Percentiles rank a stretch among this genome's conserved stretches.
Conservation (phyloP, 2,329 filamentous ascomycete genomes). For the Aspergillus alliaceus region DNA sequence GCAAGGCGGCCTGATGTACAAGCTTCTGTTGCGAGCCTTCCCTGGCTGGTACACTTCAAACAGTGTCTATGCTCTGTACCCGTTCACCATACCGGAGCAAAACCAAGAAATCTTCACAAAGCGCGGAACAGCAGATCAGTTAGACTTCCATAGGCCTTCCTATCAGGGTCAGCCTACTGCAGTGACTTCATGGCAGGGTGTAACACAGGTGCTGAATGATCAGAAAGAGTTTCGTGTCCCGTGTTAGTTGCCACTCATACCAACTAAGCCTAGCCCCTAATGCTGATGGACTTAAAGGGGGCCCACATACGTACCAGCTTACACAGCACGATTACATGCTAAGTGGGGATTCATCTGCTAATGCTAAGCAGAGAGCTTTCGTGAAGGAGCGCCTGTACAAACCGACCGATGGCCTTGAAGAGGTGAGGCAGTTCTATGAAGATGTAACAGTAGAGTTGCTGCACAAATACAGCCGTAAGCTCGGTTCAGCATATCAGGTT, state of each 20-base stretch:
- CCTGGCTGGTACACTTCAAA: constrained; percentile 5
- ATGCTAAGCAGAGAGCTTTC: not conserved
- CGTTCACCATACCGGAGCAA: constrained; percentile 2
- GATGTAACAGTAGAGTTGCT: not conserved
- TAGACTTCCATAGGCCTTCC: not conserved
- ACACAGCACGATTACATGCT: constrained; percentile 5
- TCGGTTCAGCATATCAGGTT: not conserved
- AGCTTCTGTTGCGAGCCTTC: constrained; percentile 6
- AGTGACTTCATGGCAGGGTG: constrained; percentile 1
- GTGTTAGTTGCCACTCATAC: not conserved
- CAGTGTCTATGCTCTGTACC: constrained; percentile 8
- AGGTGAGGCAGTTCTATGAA: constrained; percentile 3
- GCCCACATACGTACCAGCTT: constrained; percentile 3
- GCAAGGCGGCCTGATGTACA: constrained; percentile 5
- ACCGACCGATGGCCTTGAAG: not conserved
- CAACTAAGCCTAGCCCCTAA: not conserved
- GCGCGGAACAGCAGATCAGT: not conserved
- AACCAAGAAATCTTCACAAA: not conserved
- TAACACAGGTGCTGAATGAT: not conserved
- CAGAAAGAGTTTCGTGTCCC: constrained; percentile 2
- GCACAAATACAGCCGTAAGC: not conserved
- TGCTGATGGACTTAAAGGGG: not conserved
- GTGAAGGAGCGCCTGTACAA: constrained; percentile 3
- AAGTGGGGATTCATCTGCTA: not conserved
- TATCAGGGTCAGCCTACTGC: not conserved